Base-by-base conservation (phyloP, 2,329 filamentous ascomycete species). In the Sarocladiaceae sp. region DNA sequence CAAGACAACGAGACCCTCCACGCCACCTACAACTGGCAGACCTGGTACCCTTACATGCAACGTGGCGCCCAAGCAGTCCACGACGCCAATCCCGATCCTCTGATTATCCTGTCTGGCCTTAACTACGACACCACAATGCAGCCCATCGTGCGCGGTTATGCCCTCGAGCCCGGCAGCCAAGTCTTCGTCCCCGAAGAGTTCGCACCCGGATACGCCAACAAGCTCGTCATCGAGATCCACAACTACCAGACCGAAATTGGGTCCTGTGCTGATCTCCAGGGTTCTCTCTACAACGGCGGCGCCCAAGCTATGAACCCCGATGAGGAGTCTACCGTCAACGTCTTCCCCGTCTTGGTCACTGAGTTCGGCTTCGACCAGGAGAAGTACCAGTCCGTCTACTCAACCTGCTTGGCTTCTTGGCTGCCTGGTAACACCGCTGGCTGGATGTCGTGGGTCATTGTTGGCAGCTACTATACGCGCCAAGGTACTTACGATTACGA, bases 101-200 rank as follows among this genome's bases (percentile, higher is more conserved):
- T 84, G n/a, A 77, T 84, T 55, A 79, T 83, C 63, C 70, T 83
- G 22, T 83, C 80, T 3, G 81, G 81, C 0, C 69, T 84, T 18
- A 72, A 75, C 61, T 84, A 73, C 64, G 80, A 83, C 62, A 81
- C 78, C 0, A 76, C 70, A 23, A 63, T 83, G 6, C 71, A 71
- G 1, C 78, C 79, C 6, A 70, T 83, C 4, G 73, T 78, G 17
- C 66, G 68, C 2, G 77, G 75, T 8, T 70, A 69, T 0, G 70
- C 73, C 3, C 66, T 83, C 5, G 70, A 72, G 8, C 76, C 77
- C 0, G 70, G 75, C 15, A 74, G 65, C 13, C 63, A 52, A 15
- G 71, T 56, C 3, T 83, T 80, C 59, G 65, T 59, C 50, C 61
- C 68, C 3, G 59, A 59, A 13, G 74, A 78, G 58, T 83, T 82